Conservation (phyloP, 345 rosid species). For the Moricandia moricandioides region DNA sequence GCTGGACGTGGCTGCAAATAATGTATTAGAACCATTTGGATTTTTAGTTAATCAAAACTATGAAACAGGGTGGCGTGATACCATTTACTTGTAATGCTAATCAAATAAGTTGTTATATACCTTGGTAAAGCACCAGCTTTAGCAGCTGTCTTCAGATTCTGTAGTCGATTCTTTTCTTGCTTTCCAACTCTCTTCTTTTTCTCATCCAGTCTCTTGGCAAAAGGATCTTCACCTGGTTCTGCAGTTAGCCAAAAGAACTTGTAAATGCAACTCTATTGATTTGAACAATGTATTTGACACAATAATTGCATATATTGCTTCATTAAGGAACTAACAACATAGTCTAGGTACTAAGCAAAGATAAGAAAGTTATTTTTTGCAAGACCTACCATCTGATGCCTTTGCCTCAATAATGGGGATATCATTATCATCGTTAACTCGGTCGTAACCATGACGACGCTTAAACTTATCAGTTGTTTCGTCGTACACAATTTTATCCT, state of each 20-base stretch:
- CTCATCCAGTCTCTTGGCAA: conserved; percentile 70
- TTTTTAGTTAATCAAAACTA: background rate
- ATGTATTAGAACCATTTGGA: background rate
- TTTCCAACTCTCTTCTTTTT: conserved; percentile 76
- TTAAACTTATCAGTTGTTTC: conserved; percentile 84
- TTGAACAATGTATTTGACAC: background rate
- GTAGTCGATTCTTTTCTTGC: conserved; percentile 65
- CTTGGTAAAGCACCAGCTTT: conserved; percentile 78
- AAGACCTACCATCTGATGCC: conserved; percentile 63
- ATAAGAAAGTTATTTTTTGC: background rate
- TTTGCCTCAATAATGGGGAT: conserved; percentile 88
- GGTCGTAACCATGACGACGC: conserved; percentile 87
- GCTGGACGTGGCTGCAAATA: conserved; percentile 73
- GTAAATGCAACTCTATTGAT: background rate
- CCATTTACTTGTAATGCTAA: background rate
- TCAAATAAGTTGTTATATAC: conserved; percentile 8
- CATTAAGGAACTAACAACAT: background rate
- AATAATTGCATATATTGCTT: background rate
- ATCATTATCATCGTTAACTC: conserved; percentile 86
- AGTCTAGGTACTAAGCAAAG: background rate
- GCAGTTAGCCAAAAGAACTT: conserved; percentile 29
- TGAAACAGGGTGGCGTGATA: background rate
- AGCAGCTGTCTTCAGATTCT: conserved; percentile 73
- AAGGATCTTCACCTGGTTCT: conserved; percentile 89
- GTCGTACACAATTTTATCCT: conserved; percentile 80